These are phyloP conservation scores for Keithomyces neogunnii DNA, from an alignment of 2,329 filamentous ascomycete genomes.

Conservation along the genomic window DNA sequence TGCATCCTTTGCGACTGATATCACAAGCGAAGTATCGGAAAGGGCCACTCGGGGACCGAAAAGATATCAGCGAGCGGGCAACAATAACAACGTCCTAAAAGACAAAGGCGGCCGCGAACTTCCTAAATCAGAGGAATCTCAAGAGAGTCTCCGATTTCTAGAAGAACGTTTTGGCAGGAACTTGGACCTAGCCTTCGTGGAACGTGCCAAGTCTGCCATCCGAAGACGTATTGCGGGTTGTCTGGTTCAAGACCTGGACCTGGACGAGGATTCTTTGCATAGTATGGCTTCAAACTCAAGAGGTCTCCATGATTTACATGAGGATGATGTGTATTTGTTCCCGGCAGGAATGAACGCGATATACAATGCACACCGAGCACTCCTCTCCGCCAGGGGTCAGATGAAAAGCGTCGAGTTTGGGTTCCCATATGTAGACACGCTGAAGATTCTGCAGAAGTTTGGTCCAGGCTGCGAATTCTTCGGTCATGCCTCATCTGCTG, in stretches of 20 bases:
- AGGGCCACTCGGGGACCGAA: constrained; percentile 61
- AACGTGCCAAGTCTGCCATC: constrained; percentile 79
- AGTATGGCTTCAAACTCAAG: constrained; percentile 34
- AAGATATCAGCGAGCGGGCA: constrained; percentile 58
- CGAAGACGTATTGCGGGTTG: constrained; percentile 82
- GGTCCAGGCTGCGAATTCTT: constrained; percentile 86
- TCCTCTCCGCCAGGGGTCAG: constrained; percentile 56
- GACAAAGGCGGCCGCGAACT: neutral
- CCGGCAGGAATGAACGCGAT: constrained; percentile 94
- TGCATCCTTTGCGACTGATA: constrained; percentile 17
- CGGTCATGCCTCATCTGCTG: constrained; percentile 65
- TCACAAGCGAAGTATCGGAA: constrained; percentile 17
- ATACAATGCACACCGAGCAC: constrained; percentile 72
- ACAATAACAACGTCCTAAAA: neutral
- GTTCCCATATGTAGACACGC: constrained; percentile 95
- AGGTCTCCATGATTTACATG: constrained; percentile 58
- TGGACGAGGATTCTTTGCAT: constrained; percentile 15
- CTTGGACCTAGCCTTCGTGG: constrained; percentile 68
- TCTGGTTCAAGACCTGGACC: constrained; percentile 61
- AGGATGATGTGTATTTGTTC: constrained; percentile 83
- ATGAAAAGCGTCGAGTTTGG: constrained; percentile 82
- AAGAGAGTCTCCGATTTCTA: constrained; percentile 73
- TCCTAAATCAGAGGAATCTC: constrained; percentile 25
- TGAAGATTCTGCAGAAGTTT: constrained; percentile 93
- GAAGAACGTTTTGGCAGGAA: constrained; percentile 94